Conservation (phyloP, 1,139 yeast genomes). For the Zygotorulaspora mrakii region DNA sequence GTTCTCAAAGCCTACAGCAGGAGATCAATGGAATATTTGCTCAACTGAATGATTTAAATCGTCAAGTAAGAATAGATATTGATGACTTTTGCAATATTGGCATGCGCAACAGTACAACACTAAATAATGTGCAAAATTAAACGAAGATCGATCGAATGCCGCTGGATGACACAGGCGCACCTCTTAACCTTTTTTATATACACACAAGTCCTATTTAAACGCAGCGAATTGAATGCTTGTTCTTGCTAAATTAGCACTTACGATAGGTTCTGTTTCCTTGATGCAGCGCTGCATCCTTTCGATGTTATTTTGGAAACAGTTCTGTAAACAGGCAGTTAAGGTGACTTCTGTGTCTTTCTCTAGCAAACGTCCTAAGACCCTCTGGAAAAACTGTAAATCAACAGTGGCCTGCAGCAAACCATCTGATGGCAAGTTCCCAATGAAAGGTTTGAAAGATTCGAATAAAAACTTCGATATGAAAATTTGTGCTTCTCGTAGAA, state of each 20-base stretch:
- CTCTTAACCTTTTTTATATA: not conserved
- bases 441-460: slow-evolving; percentile 41
- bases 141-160: not conserved
- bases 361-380: slow-evolving; percentile 29
- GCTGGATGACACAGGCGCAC: too few relatives aligned
- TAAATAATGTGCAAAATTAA: slow-evolving; percentile 6
- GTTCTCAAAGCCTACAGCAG: slow-evolving; percentile 23
- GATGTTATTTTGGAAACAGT: slow-evolving; percentile 35
- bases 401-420: slow-evolving; percentile 40
- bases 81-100: slow-evolving; percentile 33
- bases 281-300: slow-evolving; percentile 32
- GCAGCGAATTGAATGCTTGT: slow-evolving; percentile 37
- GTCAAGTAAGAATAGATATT: slow-evolving; percentile 28
- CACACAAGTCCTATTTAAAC: slow-evolving; percentile 18
- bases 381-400: slow-evolving; percentile 41
- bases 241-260: slow-evolving; percentile 31
- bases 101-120: slow-evolving; percentile 7
- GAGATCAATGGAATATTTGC: slow-evolving; percentile 28
- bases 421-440: slow-evolving; percentile 36
- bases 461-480: slow-evolving; percentile 45
- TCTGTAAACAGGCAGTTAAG: slow-evolving; percentile 33
- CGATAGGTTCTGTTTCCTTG: slow-evolving; percentile 34
- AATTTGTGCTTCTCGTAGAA: slow-evolving; percentile 46
- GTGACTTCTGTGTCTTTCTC: slow-evolving; percentile 35
- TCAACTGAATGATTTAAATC: slow-evolving; percentile 22